Evolutionary conservation across 257 asterid genomes (phyloP).

Genomic region (Ilex aquifolium): DNA sequence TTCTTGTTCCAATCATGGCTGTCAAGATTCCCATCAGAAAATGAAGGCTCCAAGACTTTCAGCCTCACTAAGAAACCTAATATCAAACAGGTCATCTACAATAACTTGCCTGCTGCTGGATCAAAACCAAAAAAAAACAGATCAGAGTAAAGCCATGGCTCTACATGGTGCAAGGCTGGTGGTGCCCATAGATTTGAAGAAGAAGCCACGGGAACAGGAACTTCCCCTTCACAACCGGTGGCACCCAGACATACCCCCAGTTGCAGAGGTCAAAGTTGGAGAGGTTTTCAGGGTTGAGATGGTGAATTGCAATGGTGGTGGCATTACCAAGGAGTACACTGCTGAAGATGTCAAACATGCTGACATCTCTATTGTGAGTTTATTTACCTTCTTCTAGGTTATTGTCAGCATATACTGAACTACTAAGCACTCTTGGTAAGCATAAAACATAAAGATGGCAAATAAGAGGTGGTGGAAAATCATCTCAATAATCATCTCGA

Average conservation of each 20-base stretch:
- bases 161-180: slow-evolving; percentile 41
- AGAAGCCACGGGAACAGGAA: slow-evolving; percentile 62
- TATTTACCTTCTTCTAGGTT: too few relatives aligned
- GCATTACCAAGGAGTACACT: slow-evolving; percentile 49
- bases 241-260: slow-evolving; percentile 64
- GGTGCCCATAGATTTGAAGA: slow-evolving; percentile 63
- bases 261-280: slow-evolving; percentile 51
- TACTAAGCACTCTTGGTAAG: too few relatives aligned
- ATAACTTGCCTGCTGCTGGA: neutral
- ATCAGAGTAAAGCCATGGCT: slow-evolving; percentile 16
- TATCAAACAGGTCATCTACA: neutral
- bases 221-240: slow-evolving; percentile 80
- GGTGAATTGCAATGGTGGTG: slow-evolving; percentile 81
- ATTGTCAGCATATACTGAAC: too few relatives aligned
- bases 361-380: slow-evolving; percentile 57
- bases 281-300: slow-evolving; percentile 79
- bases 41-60: neutral
- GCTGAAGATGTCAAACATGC: slow-evolving; percentile 61
- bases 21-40: slow-evolving; percentile 7
- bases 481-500: neutral
- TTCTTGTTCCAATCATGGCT: slow-evolving; percentile 7
- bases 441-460: too few relatives aligned
- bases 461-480: too few relatives aligned
- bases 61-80: neutral
- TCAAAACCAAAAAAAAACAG: neutral